These are phyloP conservation scores for Gnaphalium uliginosum DNA, from an alignment of 129 eudicot genomes.

Conservation along the genomic window DNA sequence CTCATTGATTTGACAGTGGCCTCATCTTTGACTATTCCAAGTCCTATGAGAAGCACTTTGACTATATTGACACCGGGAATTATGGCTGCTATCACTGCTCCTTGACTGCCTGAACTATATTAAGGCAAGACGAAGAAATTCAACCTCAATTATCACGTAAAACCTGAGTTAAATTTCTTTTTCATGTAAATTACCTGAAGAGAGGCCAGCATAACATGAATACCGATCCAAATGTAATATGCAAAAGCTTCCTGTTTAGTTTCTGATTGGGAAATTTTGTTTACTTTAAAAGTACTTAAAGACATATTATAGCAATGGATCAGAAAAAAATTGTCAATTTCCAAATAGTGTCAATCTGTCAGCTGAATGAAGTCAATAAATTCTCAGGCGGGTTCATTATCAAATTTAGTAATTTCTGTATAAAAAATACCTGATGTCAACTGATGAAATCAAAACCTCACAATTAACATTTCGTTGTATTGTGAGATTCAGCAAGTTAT, in stretches of 20 bases:
- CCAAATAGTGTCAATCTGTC: neutral
- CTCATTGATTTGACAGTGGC: conserved; percentile 86
- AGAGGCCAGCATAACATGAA: conserved; percentile 99
- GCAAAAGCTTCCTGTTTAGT: conserved; percentile 90
- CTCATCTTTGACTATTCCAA: conserved; percentile 76
- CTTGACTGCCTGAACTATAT: conserved; percentile 68
- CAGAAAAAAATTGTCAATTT: neutral
- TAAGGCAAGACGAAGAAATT: conserved; percentile 2
- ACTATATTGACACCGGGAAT: conserved; percentile 69
- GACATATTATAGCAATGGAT: neutral
- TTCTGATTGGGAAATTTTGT: conserved; percentile 59
- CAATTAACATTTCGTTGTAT: no score
- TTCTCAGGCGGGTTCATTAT: no score
- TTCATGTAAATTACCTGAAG: conserved; percentile 61
- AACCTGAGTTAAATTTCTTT: neutral
- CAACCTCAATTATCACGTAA: neutral
- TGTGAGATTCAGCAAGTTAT: no score
- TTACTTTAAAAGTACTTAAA: neutral
- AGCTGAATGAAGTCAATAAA: no score
- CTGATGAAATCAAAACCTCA: no score
- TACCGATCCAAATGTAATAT: conserved; percentile 66
- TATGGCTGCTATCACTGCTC: conserved; percentile 68
- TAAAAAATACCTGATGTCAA: no score
- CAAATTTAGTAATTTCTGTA: no score
- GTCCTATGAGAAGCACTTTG: conserved; percentile 76